Base-by-base conservation (phyloP, 331 rosid species). In the Quercus tomentella region DNA sequence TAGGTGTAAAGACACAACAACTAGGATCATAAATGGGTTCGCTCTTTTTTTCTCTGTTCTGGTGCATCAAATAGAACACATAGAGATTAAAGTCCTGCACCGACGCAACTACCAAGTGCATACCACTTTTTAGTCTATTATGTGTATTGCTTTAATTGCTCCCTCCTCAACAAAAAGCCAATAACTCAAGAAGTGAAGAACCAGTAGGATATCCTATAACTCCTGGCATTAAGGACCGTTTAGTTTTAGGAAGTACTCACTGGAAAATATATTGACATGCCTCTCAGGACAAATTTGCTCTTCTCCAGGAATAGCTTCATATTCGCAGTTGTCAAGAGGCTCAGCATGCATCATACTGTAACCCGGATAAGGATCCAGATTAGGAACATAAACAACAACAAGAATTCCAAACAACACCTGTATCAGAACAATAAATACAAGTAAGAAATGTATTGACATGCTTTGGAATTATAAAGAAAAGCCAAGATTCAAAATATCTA, bases 241-340 rank as follows among this genome's bases (percentile, higher is more conserved):
- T 33, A 55, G 74, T 66, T 66, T 80, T 21, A 15, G 31, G 75
- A 68, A 58, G 69, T 54, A 79, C 97, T 84, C 79, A 94, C 98
- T 90, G 52, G 98, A 92, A 77, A 90, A 82, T 52, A 92, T 3
- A 78, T 62, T 87, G 56, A 62, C 91, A 28, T 66, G 80, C 80
- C 91, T 86, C 84, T 94, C 98, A 2, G 97, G 98, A 85, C 21
- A 94, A 77, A 91, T 89, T 81, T 89, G 83, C 56, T 92, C 93
- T 80, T 83, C 93, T 57, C 88, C 94, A 69, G 84, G 80, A 77
- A 92, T 86, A 71, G 83, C 91, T 83, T 89, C 94, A 69, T 92
- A 92, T 76, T 86, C 97, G 37, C 77, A 83, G 79, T 88, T 80
- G 80, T 87, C 87, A 65, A 85, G 88, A 77, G 81, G 7, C 56